Evolutionary conservation across 768 basidiomycete genomes (phyloP), one percentile per base, ranked within the genome.

Genomic region (Phlebiopsis gigantea): DNA sequence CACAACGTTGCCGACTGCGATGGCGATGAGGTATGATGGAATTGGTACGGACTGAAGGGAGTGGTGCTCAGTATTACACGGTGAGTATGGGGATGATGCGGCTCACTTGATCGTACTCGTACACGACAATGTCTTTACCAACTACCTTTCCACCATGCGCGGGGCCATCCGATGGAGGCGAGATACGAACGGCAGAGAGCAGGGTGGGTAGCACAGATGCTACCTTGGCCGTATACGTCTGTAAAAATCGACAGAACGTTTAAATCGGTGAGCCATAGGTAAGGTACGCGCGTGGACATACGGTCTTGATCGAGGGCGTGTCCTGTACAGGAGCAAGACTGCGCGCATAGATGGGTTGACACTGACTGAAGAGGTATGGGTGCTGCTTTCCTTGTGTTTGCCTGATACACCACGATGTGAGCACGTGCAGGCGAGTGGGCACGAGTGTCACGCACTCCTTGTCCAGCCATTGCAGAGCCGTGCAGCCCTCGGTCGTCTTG

Each of bases 301-400:
- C 90, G 50, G 90, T 80, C 72, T 98, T 98, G 57, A 90, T 84
- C 1, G 89, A 87, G 2, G 95, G 89, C 0, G 87, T 90, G 67
- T 98, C 95, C 79, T 95, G 93, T 56, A 91, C 65, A 1, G 93
- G 93, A 0, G 81, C 80, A 43, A 96, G 70, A 3, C 85, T 79
- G 28, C 94, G 83, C 2, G 89, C 89, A 65, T 94, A 87, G 61
- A 95, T 96, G 2, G 95, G 91, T 61, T 97, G 93, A 64, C 88
- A 91, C 65, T 97, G 95, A 58, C 90, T 93, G 74, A 94, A 98
- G 15, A 97, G 69, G 71, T 88, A 97, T 0, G 91, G 87, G 66
- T 89, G 88, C 22, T 75, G 72, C 62, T 92, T 91, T 7, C 92
- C 92, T 58, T 90, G 88, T 0, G 93, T 97, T 71, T 92, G 85